These are phyloP conservation scores for Asterochloris erici DNA, from an alignment of 139 green algal species.

Conservation along the genomic window DNA sequence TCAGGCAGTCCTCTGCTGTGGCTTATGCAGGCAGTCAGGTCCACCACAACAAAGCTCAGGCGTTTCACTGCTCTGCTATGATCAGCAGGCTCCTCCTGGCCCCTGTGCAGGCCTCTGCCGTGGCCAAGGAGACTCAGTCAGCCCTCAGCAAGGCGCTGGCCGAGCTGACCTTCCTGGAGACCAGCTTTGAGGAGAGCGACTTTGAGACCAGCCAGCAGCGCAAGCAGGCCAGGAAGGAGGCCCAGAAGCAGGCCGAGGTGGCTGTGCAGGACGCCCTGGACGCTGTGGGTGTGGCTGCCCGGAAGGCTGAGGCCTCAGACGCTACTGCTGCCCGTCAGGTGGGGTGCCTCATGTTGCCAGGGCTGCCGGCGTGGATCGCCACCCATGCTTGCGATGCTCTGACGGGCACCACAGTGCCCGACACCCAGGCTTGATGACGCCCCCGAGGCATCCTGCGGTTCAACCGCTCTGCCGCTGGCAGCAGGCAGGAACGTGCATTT, in stretches of 20 bases:
- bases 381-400: too few species aligned
- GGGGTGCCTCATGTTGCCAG: too few species aligned
- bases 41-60: neutral
- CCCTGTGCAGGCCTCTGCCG: constrained; percentile 11
- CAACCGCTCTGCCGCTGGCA: too few species aligned
- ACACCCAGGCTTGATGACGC: too few species aligned
- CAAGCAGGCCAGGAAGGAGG: constrained; percentile 10
- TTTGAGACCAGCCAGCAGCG: constrained; percentile 1
- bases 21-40: too few species aligned
- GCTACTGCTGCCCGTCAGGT: too few species aligned
- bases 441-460: too few species aligned
- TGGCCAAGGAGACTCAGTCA: constrained; percentile 56
- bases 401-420: too few species aligned
- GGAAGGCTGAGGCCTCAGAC: too few species aligned
- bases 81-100: neutral
- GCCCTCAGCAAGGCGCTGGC: constrained; percentile 62
- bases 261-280: constrained; percentile 8
- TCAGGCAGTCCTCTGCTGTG: too few species aligned
- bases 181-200: constrained; percentile 13
- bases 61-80: neutral
- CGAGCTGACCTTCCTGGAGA: constrained; percentile 38
- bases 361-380: too few species aligned
- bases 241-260: constrained; percentile 10
- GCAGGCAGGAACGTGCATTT: too few species aligned
- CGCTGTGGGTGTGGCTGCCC: neutral